Evolutionary conservation across 2,329 filamentous ascomycete genomes (phyloP).

Genomic region (Pseudopithomyces maydicus): DNA sequence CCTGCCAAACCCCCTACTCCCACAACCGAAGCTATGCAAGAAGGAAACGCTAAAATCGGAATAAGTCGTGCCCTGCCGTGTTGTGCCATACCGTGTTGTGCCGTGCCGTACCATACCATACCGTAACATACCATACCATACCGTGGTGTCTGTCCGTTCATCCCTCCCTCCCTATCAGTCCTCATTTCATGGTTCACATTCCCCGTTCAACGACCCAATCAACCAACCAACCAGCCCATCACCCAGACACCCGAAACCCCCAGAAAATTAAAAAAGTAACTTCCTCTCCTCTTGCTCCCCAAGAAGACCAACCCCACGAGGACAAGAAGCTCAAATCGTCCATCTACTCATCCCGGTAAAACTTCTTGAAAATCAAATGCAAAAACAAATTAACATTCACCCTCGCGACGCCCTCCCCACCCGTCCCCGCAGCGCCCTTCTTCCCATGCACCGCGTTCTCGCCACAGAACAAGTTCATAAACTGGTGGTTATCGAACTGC

Average conservation of each 20-base stretch:
- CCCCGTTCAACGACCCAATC: too few relatives aligned
- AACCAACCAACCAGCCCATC: too few relatives aligned
- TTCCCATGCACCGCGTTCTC: conserved; percentile 24
- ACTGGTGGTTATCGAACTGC: conserved; percentile 96
- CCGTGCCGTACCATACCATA: too few relatives aligned
- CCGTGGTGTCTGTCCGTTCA: background rate
- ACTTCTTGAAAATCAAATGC: conserved; percentile 98
- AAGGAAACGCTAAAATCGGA: background rate
- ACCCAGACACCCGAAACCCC: too few relatives aligned
- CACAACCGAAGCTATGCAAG: background rate
- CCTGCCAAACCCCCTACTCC: background rate
- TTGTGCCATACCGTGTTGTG: too few relatives aligned
- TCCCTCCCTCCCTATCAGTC: too few relatives aligned
- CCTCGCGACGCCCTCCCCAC: conserved; percentile 59
- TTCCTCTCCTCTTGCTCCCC: too few relatives aligned
- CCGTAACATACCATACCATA: background rate
- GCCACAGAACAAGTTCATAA: conserved; percentile 80
- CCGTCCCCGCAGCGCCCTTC: conserved; percentile 17
- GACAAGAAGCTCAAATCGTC: background rate
- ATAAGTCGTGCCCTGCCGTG: too few relatives aligned
- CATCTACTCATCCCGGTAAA: conserved; percentile 64
- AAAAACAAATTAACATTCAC: conserved; percentile 96
- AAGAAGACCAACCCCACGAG: background rate
- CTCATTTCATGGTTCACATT: too few relatives aligned
- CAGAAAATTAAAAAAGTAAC: too few relatives aligned